These are phyloP conservation scores for Sungouiozyma intestinalis DNA, from an alignment of 805 yeast genomes.

Conservation along the genomic window DNA sequence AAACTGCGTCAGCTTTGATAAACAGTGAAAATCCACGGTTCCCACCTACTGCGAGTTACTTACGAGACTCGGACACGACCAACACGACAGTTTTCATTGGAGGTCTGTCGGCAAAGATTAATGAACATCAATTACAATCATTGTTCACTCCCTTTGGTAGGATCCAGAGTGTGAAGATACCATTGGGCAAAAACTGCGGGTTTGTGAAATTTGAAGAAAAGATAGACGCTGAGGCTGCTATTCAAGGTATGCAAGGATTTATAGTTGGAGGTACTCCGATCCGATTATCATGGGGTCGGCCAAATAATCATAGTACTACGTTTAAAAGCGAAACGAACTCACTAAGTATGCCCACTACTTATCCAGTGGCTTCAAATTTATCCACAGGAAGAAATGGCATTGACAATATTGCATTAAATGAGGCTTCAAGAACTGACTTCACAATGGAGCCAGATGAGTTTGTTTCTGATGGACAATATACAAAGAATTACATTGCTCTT, in stretches of 20 bases:
- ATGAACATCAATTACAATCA: constrained; percentile 49
- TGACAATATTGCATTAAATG: not conserved
- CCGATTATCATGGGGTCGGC: constrained; percentile 66
- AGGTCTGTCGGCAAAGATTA: constrained; percentile 49
- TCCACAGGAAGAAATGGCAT: not conserved
- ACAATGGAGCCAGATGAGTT: not conserved
- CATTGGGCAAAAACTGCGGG: constrained; percentile 73
- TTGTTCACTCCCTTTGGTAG: constrained; percentile 68
- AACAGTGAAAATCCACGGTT: constrained; percentile 19
- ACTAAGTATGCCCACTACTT: not conserved
- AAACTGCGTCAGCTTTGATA: constrained; percentile 32
- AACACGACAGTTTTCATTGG: constrained; percentile 76
- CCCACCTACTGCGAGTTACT: not conserved
- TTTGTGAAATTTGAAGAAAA: constrained; percentile 58
- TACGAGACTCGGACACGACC: constrained; percentile 9
- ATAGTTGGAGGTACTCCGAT: constrained; percentile 65
- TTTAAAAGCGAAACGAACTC: not conserved
- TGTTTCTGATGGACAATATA: not conserved
- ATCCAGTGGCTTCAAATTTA: not conserved
- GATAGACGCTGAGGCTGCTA: constrained; percentile 70
- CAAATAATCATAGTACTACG: constrained; percentile 5
- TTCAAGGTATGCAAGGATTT: constrained; percentile 70
- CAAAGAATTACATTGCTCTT: not conserved
- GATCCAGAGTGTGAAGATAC: constrained; percentile 59
- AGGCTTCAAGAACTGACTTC: not conserved